Base-by-base conservation (phyloP, 148 eudicot genomes). In the Nepenthes mirabilis region DNA sequence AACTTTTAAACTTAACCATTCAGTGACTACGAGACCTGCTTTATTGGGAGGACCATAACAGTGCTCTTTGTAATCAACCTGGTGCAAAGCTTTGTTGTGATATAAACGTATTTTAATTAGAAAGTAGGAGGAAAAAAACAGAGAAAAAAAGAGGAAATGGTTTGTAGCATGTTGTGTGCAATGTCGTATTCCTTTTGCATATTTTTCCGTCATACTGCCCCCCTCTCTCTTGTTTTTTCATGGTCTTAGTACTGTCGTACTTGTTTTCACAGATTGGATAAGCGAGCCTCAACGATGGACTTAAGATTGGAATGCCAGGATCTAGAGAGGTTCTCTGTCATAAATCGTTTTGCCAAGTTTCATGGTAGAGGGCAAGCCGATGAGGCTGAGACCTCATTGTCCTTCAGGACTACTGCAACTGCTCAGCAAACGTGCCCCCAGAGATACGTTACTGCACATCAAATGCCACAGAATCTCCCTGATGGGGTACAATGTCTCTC, bases 401-500 rank as follows among this genome's bases (percentile, higher is more conserved):
- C 86, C 57, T 70, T 80, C 50, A 77, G 77, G 69, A 65, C 74
- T 36, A 70, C 71, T 58, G 64, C 81, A 37, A 65, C 52, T 40
- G 36, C 51, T 49, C 82, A 73, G 34, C 81, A 71, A 76, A 72
- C 79, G 32, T 34, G 2, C 52, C 87, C 81, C 53, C 87, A 81
- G 74, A 85, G 88, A 83, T 85, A 79, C 67, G 93, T 87, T 47
- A 79, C 75, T 71, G 95, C 93, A 45, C 68, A 72, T 58, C 81
- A 82, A 51, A 57, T 81, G 76, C 89, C 97, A 69, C 78, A 78
- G 68, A 76, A 62, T 71, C 70, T 90, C 43, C 95, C 95, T 55
- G 90, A 83, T 13, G 77, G 82, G 72, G 97, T 82, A 79, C 88
- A 80, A 61, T 90, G 95, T 74, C 81, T 84, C 52, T 74, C 96